These are phyloP conservation scores for Entomortierella chlamydospora DNA, from an alignment of 192 early-diverging fungal species.

Conservation along the genomic window DNA sequence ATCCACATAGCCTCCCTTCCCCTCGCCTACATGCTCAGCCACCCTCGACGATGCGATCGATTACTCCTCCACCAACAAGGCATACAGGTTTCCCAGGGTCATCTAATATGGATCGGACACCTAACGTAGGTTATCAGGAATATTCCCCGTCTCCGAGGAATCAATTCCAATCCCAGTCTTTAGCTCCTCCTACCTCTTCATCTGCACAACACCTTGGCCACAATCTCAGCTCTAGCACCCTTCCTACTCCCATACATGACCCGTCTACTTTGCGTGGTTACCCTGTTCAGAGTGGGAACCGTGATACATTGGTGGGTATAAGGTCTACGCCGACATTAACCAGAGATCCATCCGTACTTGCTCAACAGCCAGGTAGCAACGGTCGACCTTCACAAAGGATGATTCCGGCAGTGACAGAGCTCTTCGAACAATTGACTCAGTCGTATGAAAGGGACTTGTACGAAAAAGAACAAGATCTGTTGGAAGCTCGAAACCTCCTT, in stretches of 20 bases:
- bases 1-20: conserved; percentile 13
- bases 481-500: conserved; percentile 50
- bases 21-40: conserved; percentile 16
- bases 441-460: conserved; percentile 58
- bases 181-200: not conserved
- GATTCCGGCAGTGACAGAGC: conserved; percentile 52
- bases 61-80: conserved; percentile 27
- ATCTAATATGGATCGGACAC: conserved; percentile 10
- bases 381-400: conserved; percentile 26
- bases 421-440: conserved; percentile 58
- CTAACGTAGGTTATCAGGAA: conserved; percentile 6
- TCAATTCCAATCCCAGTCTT: conserved; percentile 20
- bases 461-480: conserved; percentile 57
- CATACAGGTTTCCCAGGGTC: conserved; percentile 5
- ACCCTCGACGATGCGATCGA: conserved; percentile 6
- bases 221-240: not conserved
- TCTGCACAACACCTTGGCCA: not conserved
- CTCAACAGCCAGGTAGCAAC: not conserved
- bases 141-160: conserved; percentile 10
- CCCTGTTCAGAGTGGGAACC: not conserved
- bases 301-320: not conserved
- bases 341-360: not conserved
- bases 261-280: conserved; percentile 4
- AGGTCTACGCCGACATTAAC: not conserved
- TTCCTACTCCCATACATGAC: not conserved